phyloP scores from a whole-genome alignment of 2,329 filamentous ascomycete genomes.

The Bisporella sp. region DNA sequence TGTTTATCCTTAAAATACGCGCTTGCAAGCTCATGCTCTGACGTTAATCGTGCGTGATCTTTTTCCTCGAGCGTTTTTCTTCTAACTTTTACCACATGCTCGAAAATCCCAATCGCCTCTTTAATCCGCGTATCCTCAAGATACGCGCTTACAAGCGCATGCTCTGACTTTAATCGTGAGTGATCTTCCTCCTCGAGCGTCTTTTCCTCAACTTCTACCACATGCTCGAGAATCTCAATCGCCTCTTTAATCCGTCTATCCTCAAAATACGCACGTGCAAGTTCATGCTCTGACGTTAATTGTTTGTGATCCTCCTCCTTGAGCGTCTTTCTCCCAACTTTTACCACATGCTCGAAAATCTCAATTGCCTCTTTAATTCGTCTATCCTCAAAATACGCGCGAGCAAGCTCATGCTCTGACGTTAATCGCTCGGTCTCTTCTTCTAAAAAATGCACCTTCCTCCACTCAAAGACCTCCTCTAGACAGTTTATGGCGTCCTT shows the following conservation, averaged over 20 bases:
- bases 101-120: not conserved
- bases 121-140: not conserved
- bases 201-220: not conserved
- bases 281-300: not conserved
- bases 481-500: constrained; percentile 19
- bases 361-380: not conserved
- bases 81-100: constrained; percentile 3
- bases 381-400: constrained; percentile 1
- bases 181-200: not conserved
- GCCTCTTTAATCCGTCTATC: not conserved
- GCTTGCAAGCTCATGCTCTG: constrained; percentile 14
- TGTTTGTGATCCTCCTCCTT: not conserved
- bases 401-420: constrained; percentile 6
- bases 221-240: not conserved
- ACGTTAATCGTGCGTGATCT: constrained; percentile 6
- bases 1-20: constrained; percentile 16
- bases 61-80: constrained; percentile 6
- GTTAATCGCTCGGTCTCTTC: constrained; percentile 6
- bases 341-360: not conserved
- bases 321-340: not conserved
- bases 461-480: constrained; percentile 11
- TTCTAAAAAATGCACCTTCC: constrained; percentile 3
- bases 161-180: not conserved
- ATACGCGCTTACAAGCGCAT: not conserved
- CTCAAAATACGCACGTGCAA: not conserved